A percentile compares a stretch with the other conserved stretches of the same genome.
Conservation (phyloP, 192 early-diverging fungal genomes). For the Jimgerdemannia lactiflua region DNA sequence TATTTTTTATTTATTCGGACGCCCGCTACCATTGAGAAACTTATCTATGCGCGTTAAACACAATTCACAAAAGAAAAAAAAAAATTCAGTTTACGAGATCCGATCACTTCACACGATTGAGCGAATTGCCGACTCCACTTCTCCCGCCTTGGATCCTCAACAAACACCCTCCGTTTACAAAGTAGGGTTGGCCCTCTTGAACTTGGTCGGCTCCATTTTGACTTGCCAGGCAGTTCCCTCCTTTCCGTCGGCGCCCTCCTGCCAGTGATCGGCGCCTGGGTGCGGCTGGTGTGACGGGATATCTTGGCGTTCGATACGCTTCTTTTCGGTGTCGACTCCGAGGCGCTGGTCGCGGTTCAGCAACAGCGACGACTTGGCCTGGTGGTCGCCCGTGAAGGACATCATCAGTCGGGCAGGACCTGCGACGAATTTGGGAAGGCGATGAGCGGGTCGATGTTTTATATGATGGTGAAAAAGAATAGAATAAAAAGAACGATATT, state of each 20-base stretch:
- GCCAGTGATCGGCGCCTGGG: background rate
- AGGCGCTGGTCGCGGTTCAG: background rate
- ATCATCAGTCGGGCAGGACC: background rate
- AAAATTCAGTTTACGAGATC: too few relatives aligned
- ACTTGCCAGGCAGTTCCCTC: background rate
- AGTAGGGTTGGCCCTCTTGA: background rate
- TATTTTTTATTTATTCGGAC: too few relatives aligned
- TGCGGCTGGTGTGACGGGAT: background rate
- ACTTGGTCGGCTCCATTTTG: background rate
- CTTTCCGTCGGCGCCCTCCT: background rate
- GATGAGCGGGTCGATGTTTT: background rate
- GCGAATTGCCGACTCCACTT: too few relatives aligned
- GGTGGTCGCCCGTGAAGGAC: background rate
- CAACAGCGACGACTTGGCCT: background rate
- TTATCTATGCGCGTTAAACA: too few relatives aligned
- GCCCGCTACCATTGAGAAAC: too few relatives aligned
- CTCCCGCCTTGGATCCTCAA: too few relatives aligned
- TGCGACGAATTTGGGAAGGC: background rate
- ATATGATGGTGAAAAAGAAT: background rate
- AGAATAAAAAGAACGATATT: background rate
- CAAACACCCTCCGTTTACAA: background rate
- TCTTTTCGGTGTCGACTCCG: background rate
- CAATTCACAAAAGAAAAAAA: too few relatives aligned
- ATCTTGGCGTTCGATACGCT: background rate
- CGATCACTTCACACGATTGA: too few relatives aligned